A percentile compares a stretch with the other conserved stretches of the same genome.
Evolutionary conservation across 129 eudicot species (phyloP).

Genomic region (Lonicera japonica): DNA sequence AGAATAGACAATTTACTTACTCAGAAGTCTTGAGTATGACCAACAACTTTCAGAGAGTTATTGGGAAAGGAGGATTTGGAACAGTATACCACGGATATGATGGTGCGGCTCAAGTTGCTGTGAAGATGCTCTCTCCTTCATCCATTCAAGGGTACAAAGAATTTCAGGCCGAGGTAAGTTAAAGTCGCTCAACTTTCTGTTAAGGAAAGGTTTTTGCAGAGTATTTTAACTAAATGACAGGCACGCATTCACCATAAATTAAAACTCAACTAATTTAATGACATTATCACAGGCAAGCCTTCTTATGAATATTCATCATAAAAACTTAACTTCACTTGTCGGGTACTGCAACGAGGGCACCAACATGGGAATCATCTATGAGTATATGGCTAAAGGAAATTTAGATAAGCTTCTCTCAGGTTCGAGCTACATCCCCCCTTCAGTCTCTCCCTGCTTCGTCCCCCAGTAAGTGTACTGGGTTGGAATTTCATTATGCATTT

Average conservation of each 20-base stretch:
- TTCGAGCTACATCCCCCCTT: not conserved
- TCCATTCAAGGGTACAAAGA: conserved; percentile 35
- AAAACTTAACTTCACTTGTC: conserved; percentile 39
- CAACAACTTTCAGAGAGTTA: conserved; percentile 27
- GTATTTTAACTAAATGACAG: too few species aligned
- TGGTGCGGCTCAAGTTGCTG: conserved; percentile 43
- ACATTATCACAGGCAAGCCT: conserved; percentile 29
- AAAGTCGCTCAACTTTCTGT: too few species aligned
- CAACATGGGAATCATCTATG: conserved; percentile 50
- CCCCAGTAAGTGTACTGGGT: too few species aligned
- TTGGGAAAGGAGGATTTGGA: conserved; percentile 64
- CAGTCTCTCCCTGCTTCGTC: not conserved
- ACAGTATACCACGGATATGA: conserved; percentile 39
- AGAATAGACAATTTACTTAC: not conserved
- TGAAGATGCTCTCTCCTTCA: conserved; percentile 43
- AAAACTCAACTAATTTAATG: too few species aligned
- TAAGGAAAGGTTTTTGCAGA: too few species aligned
- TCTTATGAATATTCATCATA: conserved; percentile 46
- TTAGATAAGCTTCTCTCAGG: conserved; percentile 44
- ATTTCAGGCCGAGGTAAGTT: conserved; percentile 44
- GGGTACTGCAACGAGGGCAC: conserved; percentile 57
- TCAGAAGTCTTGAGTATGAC: not conserved
- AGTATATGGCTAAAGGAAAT: conserved; percentile 61
- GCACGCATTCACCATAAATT: too few species aligned
- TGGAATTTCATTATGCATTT: not conserved